Evolutionary conservation across 106 monocot species (phyloP), one percentile per base, ranked within the genome.

Genomic region (Platanthera zijinensis): DNA sequence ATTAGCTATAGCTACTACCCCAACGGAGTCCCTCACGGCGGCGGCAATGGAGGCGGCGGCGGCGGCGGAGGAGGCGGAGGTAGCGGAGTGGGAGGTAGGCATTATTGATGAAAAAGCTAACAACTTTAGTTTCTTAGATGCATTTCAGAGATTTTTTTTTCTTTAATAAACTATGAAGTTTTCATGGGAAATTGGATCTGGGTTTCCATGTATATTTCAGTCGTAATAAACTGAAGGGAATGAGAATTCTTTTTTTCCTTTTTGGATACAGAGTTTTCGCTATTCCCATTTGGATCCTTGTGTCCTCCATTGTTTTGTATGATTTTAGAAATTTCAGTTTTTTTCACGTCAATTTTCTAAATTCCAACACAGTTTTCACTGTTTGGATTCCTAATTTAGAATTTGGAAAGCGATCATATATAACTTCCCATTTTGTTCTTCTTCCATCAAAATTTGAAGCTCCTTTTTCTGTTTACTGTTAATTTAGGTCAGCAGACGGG

Each of bases 401-500:
- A 17, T 18, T 61, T 18, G 61, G 15, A 18, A n/a, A 18, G n/a
- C 3, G 47, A 48, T 45, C 1, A 3, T 6, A n/a, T 70, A 17
- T n/a, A 13, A 45, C 17, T 25, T 48, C 30, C 11, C 12, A 10
- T 12, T 4, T 7, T 1, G 1, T 71, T n/a, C 8, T 48, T 71
- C 4, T 28, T 71, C 17, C 70, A 71, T 71, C 1, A 46, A 71
- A 18, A 19, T 54, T 48, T 47, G 15, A 68, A 30, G 50, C 6
- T 49, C 5, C 18, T 68, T 53, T 30, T 62, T 62, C 5, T 62
- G 62, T 0, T 62, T 47, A 39, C 8, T 63, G 63, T 63, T 45
- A 61, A 30, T 63, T n/a, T 77, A 93, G 93, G 93, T 71, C 89
- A 84, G 77, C 86, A 89, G 56, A 97, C 96, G 74, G 89, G 80